Percentiles rank a stretch among this genome's conserved stretches.
Conservation (phyloP, 139 green algal species). For the Chlamydomonas eustigma region DNA sequence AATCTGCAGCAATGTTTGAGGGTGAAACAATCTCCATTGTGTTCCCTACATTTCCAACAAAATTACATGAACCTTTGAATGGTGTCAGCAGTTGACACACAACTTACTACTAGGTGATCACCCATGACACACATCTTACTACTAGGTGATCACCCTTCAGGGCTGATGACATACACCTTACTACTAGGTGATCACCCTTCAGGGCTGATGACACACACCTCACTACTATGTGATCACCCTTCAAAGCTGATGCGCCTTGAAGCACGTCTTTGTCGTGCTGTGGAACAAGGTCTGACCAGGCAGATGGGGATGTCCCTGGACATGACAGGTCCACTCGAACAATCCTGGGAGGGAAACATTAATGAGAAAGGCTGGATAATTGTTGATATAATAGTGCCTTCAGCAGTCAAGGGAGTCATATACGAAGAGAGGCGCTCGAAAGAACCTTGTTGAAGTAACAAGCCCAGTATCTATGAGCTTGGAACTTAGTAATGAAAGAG, state of each 20-base stretch:
- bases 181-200: constrained; percentile 67
- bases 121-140: constrained; percentile 25
- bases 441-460: too few relatives aligned
- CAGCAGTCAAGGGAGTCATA: too few relatives aligned
- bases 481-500: constrained; percentile 79
- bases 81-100: too few relatives aligned
- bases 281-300: constrained; percentile 70
- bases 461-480: constrained; percentile 79
- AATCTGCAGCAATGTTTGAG: too few relatives aligned
- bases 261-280: constrained; percentile 73
- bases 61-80: too few relatives aligned
- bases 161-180: constrained; percentile 34
- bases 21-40: too few relatives aligned
- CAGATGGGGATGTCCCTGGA: constrained; percentile 18
- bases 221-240: constrained; percentile 68
- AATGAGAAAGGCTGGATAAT: too few relatives aligned
- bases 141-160: constrained; percentile 39
- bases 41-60: too few relatives aligned
- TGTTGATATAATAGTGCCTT: too few relatives aligned
- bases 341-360: too few relatives aligned
- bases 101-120: too few relatives aligned
- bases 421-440: too few relatives aligned
- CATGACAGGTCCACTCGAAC: constrained; percentile 37
- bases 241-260: constrained; percentile 45
- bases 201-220: constrained; percentile 45